phyloP scores from a whole-genome alignment of 1,284 basidiomycete genomes.

The Mycena citricolor region DNA sequence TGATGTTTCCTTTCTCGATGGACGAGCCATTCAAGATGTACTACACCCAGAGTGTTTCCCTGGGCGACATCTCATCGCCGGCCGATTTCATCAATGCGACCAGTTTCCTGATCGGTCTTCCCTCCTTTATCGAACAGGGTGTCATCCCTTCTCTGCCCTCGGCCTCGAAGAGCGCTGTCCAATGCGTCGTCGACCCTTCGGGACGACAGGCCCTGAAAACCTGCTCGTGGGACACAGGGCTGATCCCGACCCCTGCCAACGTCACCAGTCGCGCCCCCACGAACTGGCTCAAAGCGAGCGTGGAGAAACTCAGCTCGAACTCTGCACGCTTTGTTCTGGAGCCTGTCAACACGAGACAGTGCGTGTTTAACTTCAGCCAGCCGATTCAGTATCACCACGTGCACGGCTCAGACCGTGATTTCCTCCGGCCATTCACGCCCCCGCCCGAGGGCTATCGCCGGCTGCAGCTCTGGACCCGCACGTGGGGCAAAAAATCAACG shows the following conservation, averaged over 20 bases:
- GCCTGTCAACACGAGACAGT: conserved; percentile 63
- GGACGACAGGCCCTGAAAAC: conserved; percentile 29
- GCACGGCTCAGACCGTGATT: conserved; percentile 31
- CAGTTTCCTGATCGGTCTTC: conserved; percentile 49
- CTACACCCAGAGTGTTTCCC: conserved; percentile 60
- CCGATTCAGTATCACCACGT: conserved; percentile 45
- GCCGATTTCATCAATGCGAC: conserved; percentile 20
- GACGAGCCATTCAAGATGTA: conserved; percentile 64
- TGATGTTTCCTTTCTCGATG: conserved; percentile 62
- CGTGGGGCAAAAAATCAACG: conserved; percentile 61
- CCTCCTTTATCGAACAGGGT: conserved; percentile 39
- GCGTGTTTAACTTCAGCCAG: conserved; percentile 57
- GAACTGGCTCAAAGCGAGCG: conserved; percentile 36
- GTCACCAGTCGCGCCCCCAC: conserved; percentile 10
- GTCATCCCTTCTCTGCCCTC: conserved; percentile 59
- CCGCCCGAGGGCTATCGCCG: conserved; percentile 41
- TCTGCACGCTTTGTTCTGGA: conserved; percentile 47
- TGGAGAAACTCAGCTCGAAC: conserved; percentile 38
- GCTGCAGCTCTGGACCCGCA: conserved; percentile 65
- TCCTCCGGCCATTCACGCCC: conserved; percentile 48
- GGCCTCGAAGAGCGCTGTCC: too few relatives aligned
- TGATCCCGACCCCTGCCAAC: conserved; percentile 24
- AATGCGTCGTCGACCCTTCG: conserved; percentile 28
- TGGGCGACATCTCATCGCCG: conserved; percentile 32
- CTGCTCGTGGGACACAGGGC: conserved; percentile 35